Base-by-base conservation (phyloP, 2,329 filamentous ascomycete genomes). In the Scedosporium boydii region DNA sequence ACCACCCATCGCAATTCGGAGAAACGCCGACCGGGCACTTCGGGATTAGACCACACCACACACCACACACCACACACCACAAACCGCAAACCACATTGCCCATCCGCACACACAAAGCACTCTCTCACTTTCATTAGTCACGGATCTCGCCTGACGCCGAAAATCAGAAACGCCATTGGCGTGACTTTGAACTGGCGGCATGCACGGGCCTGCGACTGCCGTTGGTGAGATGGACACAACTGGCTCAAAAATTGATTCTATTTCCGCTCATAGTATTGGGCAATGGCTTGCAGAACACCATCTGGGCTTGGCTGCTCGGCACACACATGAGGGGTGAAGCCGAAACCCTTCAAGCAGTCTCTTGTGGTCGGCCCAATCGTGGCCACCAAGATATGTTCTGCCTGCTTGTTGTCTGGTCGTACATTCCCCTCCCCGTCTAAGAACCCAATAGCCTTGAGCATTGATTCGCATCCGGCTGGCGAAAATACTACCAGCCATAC, bases 341-440 rank as follows among this genome's bases (percentile, higher is more conserved):
- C 83, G 71, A 91, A 91, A 1, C 79, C 81, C 16, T 78, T 72
- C 55, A 99, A 76, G 74, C 91, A 87, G 67, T 92, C 86, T 65
- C 87, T 82, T 10, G 95, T 99, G 18, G 95, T 99, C 12, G 95
- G 93, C 0, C 95, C 95, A 73, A 99, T 99, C 0, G 93, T 96
- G 14, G 88, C 91, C 64, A 98, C 79, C 65, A 83, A 86, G 1
- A 86, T 88, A 80, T 23, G 26, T 14, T 26, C 42, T 23, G 26
- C n/a, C 9, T 18, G 86, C 69, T 67, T 82, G 14, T 14, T 18
- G 41, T 41, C 44, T 46, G 41, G 23, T 23, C 14, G n/a, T 18
- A 63, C 57, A 14, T 16, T 48, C 5, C 63, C 64, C 4, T 71
- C 70, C 4, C 73, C 69, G 62, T 85, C 80, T 18, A 87, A 69